Base-by-base conservation (phyloP, 2,329 filamentous ascomycete genomes). In the Trichoderma simmonsii region DNA sequence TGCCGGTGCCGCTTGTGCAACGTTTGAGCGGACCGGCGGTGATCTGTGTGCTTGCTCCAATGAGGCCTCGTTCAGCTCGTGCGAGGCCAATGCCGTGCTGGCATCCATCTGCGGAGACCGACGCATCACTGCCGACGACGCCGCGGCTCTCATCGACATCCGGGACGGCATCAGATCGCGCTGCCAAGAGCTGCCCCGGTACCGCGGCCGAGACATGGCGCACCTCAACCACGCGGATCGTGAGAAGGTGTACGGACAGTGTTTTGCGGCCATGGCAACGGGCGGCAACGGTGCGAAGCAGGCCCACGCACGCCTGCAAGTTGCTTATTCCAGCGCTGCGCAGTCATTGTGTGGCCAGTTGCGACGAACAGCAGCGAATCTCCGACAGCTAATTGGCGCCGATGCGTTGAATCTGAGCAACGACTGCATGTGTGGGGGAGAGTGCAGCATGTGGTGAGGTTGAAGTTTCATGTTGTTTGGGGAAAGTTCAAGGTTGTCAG, bases 1-100 rank as follows among this genome's bases (percentile, higher is more conserved):
- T 11, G 60, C 68, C 32, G 68, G 68, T 7, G 57, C 43, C 28
- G 68, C 60, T n/a, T 71, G 68, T 43, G 68, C 68, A 4, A 71
- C 68, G 8, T 71, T 71, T 43, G 68, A 71, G 48, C 68, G 68
- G 28, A 30, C 61, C 9, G 59, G 68, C 21, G 68, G 68, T 11
- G 51, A 56, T 12, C 8, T 71, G 60, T 71, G 68, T 43, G 68
- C 68, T 1, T 71, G 68, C 51, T 34, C 59, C 11, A 24, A 12
- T 12, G 43, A 24, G n/a, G 14, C 12, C 2, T 62, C 57, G 26
- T 28, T 8, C 2, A 6, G 6, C 3, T 70, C 68, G 24, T 71
- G 68, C 18, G 59, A 71, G 61, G 61, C 32, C 30, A 11, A 34
- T 24, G 3, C 34, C 2, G 15, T 71, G 61, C 68, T 71, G n/a